These are phyloP conservation scores for Scedosporium boydii DNA, from an alignment of 2,329 filamentous ascomycete genomes.

Conservation along the genomic window DNA sequence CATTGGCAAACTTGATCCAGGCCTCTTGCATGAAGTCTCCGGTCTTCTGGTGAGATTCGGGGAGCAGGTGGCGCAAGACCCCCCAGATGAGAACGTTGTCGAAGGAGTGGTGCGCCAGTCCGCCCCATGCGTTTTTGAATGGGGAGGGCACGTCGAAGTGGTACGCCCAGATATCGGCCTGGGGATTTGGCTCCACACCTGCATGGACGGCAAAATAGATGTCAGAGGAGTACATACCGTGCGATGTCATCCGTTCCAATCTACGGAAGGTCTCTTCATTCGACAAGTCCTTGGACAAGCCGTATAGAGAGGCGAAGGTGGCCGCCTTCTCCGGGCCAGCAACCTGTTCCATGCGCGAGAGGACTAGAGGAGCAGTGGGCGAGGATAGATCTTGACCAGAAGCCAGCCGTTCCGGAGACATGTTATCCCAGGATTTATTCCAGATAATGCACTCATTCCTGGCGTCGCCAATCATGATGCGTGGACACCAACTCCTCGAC, in stretches of 20 bases:
- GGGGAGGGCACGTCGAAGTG: constrained; percentile 15
- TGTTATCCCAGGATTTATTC: constrained; percentile 12
- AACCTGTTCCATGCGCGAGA: background rate
- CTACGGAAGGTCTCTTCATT: constrained; percentile 11
- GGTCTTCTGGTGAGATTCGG: background rate
- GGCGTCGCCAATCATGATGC: constrained; percentile 14
- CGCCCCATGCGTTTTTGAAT: constrained; percentile 14
- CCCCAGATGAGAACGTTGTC: constrained; percentile 14
- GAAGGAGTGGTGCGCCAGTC: constrained; percentile 12
- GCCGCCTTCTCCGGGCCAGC: constrained; percentile 7
- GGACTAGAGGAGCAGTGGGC: background rate
- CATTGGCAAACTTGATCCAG: background rate
- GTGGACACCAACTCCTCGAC: background rate
- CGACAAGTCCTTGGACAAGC: constrained; percentile 10
- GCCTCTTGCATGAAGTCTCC: background rate
- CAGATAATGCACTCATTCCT: constrained; percentile 14
- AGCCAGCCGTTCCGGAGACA: constrained; percentile 1
- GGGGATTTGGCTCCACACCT: background rate
- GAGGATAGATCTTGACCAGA: constrained; percentile 4
- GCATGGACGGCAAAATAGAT: background rate
- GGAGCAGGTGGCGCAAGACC: constrained; percentile 3
- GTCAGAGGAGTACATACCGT: background rate
- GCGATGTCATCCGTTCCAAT: constrained; percentile 9
- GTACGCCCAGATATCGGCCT: constrained; percentile 9
- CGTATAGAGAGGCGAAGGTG: constrained; percentile 8